Conservation (phyloP, 2,329 filamentous ascomycete genomes). For the Cephalotrichum gorgonifer region DNA sequence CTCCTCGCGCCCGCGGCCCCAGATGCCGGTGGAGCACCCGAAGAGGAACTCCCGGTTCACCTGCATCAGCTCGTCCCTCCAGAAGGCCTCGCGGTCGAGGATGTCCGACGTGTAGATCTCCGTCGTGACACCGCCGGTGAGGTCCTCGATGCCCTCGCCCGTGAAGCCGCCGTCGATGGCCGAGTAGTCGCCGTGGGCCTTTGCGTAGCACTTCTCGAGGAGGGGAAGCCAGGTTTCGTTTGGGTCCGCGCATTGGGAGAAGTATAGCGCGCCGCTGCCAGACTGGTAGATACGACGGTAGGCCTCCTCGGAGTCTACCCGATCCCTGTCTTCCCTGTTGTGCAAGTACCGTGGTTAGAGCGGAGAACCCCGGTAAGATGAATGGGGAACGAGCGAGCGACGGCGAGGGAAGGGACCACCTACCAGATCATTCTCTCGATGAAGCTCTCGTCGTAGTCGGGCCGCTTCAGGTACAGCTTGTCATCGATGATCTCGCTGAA, state of each 20-base stretch:
- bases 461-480: slow-evolving; percentile 36
- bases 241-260: slow-evolving; percentile 56
- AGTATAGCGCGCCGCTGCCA: slow-evolving; percentile 65
- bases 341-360: slow-evolving; percentile 1
- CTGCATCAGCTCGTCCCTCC: slow-evolving; percentile 68
- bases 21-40: slow-evolving; percentile 55
- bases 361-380: slow-evolving; percentile 4
- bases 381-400: slow-evolving; percentile 5
- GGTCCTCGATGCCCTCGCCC: slow-evolving; percentile 49
- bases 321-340: slow-evolving; percentile 21
- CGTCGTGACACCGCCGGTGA: slow-evolving; percentile 60
- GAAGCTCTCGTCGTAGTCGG: slow-evolving; percentile 50
- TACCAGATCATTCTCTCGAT: slow-evolving; percentile 33
- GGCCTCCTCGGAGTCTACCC: slow-evolving; percentile 42
- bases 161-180: slow-evolving; percentile 64
- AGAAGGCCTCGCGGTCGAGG: slow-evolving; percentile 70
- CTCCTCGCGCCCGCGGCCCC: slow-evolving; percentile 51
- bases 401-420: no score
- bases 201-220: slow-evolving; percentile 72
- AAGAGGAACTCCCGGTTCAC: slow-evolving; percentile 75
- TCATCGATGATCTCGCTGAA: slow-evolving; percentile 48
- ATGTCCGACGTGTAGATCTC: slow-evolving; percentile 61
- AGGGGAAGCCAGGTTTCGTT: slow-evolving; percentile 75
- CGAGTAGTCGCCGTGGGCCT: slow-evolving; percentile 69
- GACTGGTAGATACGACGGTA: slow-evolving; percentile 40